Percentiles rank a stretch among this genome's conserved stretches.
These are phyloP conservation scores for Udeniomyces megalosporus DNA, from an alignment of 768 basidiomycete species.

Conservation along the genomic window DNA sequence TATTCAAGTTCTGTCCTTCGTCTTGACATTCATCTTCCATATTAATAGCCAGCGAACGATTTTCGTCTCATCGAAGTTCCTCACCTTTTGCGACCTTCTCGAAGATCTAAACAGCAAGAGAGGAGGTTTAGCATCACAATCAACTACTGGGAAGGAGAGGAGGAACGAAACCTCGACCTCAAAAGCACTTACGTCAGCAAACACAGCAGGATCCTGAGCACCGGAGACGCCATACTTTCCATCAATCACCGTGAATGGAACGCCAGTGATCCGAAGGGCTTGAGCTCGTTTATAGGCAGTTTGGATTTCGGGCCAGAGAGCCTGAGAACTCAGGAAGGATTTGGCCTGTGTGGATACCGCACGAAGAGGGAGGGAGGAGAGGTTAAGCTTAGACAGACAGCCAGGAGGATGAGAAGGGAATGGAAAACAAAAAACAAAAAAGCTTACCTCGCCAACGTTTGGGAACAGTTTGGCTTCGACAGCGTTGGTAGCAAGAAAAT, in stretches of 20 bases:
- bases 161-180: no score
- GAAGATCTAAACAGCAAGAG: no score
- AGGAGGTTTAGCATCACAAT: no score
- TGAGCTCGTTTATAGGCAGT: slow-evolving; percentile 47
- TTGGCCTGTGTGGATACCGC: slow-evolving; percentile 36
- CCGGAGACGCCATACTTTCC: slow-evolving; percentile 62
- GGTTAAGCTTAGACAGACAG: slow-evolving; percentile 2
- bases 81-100: no score
- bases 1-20: no score
- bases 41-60: no score
- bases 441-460: slow-evolving; percentile 45
- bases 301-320: slow-evolving; percentile 48
- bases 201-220: slow-evolving; percentile 55
- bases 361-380: background rate
- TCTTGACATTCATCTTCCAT: no score
- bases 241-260: slow-evolving; percentile 65
- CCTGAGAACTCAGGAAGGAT: slow-evolving; percentile 48
- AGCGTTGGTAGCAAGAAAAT: slow-evolving; percentile 46
- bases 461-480: slow-evolving; percentile 41
- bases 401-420: background rate
- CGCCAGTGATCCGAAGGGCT: slow-evolving; percentile 53
- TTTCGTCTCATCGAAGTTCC: no score
- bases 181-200: slow-evolving; percentile 45
- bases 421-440: background rate
- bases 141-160: no score